Evolutionary conservation across 306 rosid species (phyloP), one percentile per base, ranked within the genome.

Genomic region (Cicer bijugum): DNA sequence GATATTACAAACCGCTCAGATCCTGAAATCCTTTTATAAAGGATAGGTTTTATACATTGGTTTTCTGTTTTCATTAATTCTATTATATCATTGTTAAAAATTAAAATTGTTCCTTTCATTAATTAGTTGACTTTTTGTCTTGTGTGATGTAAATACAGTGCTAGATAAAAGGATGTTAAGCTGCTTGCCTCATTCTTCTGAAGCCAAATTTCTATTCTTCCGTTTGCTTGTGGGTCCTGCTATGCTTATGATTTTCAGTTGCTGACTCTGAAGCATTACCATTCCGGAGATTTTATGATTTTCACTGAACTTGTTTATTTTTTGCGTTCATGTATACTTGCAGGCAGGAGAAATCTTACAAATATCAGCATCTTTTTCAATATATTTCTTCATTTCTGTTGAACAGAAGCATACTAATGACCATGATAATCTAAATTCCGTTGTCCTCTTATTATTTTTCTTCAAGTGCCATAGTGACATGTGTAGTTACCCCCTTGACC

Each of bases 101-200:
- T 64, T 72, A 8, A 58, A 69, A 12, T 10, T 20, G 6, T 51
- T 74, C 9, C 9, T 57, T 40, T 23, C 72, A 44, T 67, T 38
- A 62, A 77, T 69, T 19, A 50, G 69, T 51, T 47, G 38, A 62
- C 64, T 51, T 81, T 74, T 56, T 44, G 64, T 70, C 47, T 19
- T 63, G 12, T 50, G 66, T 79, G 69, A 46, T 72, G 67, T 67
- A 61, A 68, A 80, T 68, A 10, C 80, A 73, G 80, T 59, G 74
- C 56, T 56, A 48, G 57, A 40, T 60, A 76, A 47, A 69, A 62
- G 72, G 66, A 84, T 81, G 74, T 66, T 40, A 51, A 56, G 69
- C 52, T 17, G 84, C 58, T 64, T 69, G 78, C 69, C 39, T 64
- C 65, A 69, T 64, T 77, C 55, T 64, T 77, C 55, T 57, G 78